Evolutionary conservation across 2,329 filamentous ascomycete genomes (phyloP), one percentile per base, ranked within the genome.

Genomic region (Aspergillus costaricaensis): DNA sequence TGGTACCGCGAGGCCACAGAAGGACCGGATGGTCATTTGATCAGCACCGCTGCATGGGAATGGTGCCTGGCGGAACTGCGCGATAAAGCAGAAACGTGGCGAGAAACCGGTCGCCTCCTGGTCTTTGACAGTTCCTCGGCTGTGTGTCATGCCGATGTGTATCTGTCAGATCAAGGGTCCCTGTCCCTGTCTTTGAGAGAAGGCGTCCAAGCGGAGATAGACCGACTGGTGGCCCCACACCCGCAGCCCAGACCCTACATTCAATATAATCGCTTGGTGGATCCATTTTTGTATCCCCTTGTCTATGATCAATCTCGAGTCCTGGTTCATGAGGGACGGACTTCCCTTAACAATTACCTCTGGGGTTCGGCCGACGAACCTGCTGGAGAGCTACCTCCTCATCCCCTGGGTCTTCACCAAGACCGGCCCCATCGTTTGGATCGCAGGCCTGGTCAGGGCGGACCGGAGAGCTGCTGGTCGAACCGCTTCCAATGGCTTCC

Each of bases 401-500:
- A 50, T 50, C 47, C 47, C 5, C 0, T 32, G 9, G 47, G 27
- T 19, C 27, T 17, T 7, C 10, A 5, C 25, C 19, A 25, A 17
- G 10, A 23, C 9, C 47, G 23, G 23, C 25, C 23, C 10, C 14
- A 7, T 27, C 8, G 2, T n/a, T 5, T 25, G 4, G 6, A 8
- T 15, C n/a, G 25, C 10, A 49, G 19, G 23, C 25, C 41, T 43
- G 49, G 38, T 21, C 51, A 48, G 5, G 49, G 55, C 15, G 59
- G 39, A 6, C 47, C 27, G 17, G 55, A 61, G 54, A 61, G 56
- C 51, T 59, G 56, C n/a, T 62, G 57, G 51, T 62, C 51, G 1
- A 52, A 58, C 47, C 56, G 43, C 17, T 62, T 62, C 30, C 60
- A 62, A 32, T 59, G 60, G 60, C 60, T 62, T 51, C 59, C 56